Percentiles rank a stretch among this genome's conserved stretches.
Evolutionary conservation across 768 basidiomycete species (phyloP).

Genomic region (Kwoniella dejecticola): DNA sequence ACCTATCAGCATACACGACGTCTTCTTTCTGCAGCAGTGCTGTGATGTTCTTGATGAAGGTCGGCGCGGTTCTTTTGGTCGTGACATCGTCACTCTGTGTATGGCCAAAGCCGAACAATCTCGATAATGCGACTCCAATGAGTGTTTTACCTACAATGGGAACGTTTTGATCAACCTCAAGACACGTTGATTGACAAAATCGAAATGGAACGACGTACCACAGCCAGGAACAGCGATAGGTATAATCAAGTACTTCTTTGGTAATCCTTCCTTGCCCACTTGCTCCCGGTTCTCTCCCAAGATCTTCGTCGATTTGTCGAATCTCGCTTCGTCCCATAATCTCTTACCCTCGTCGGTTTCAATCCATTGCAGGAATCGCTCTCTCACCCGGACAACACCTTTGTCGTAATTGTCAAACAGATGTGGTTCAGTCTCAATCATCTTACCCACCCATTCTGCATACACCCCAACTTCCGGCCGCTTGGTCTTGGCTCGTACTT

Average conservation of each 20-base stretch:
- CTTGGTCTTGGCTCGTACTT: slow-evolving; percentile 69
- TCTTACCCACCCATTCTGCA: slow-evolving; percentile 75
- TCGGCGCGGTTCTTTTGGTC: slow-evolving; percentile 69
- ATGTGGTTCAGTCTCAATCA: slow-evolving; percentile 66
- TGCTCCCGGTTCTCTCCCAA: slow-evolving; percentile 37
- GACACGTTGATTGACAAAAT: background rate
- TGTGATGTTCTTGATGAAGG: slow-evolving; percentile 70
- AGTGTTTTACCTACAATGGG: slow-evolving; percentile 76
- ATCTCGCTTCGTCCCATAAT: slow-evolving; percentile 48
- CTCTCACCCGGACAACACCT: slow-evolving; percentile 82
- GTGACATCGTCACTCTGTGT: slow-evolving; percentile 90
- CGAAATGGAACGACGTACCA: slow-evolving; percentile 62
- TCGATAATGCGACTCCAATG: slow-evolving; percentile 72
- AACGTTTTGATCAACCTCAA: background rate
- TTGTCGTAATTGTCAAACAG: slow-evolving; percentile 70
- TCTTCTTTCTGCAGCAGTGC: slow-evolving; percentile 65
- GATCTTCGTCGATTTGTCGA: slow-evolving; percentile 51
- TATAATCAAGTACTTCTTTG: slow-evolving; percentile 75
- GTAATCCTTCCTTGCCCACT: slow-evolving; percentile 50
- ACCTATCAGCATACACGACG: slow-evolving; percentile 94
- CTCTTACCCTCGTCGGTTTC: slow-evolving; percentile 60
- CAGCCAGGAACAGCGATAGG: slow-evolving; percentile 91
- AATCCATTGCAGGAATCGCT: slow-evolving; percentile 74
- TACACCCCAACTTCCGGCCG: slow-evolving; percentile 78
- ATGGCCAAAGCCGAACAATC: slow-evolving; percentile 84